Conservation (phyloP, 345 rosid genomes). For the Gossypium thurberi region DNA sequence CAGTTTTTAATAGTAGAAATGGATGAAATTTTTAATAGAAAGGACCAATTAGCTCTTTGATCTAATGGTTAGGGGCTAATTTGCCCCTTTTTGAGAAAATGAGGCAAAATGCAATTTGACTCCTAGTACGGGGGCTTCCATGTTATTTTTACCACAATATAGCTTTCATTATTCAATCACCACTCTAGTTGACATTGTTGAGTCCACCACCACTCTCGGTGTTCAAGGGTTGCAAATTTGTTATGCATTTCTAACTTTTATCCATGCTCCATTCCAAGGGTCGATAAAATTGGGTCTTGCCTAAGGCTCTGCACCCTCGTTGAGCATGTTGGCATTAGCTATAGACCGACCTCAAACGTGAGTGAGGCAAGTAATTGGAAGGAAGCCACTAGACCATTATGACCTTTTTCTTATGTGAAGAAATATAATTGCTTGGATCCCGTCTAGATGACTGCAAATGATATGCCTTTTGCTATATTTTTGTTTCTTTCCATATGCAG, state of each 20-base stretch:
- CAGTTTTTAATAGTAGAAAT: too few species aligned
- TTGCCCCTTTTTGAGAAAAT: too few species aligned
- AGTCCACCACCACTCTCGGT: not conserved
- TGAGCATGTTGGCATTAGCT: not conserved
- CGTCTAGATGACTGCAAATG: not conserved
- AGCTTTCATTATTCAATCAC: too few species aligned
- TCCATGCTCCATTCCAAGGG: not conserved
- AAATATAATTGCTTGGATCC: not conserved
- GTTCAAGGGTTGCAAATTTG: not conserved
- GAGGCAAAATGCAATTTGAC: too few species aligned
- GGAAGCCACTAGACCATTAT: not conserved
- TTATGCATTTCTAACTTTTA: not conserved
- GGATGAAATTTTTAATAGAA: too few species aligned
- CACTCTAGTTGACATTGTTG: not conserved
- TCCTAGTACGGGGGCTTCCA: too few species aligned
- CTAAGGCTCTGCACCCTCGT: not conserved
- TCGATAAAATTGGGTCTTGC: not conserved
- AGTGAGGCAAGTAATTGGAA: not conserved
- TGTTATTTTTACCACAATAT: not conserved
- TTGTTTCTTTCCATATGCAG: slow-evolving; percentile 29
- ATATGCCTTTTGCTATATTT: slow-evolving; percentile 3
- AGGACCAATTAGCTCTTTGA: too few species aligned
- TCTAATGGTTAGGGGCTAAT: too few species aligned
- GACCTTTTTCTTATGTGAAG: not conserved
- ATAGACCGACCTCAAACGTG: not conserved